Evolutionary conservation across 495 filamentous ascomycete genomes (phyloP).

Genomic region (Podospora comata): DNA sequence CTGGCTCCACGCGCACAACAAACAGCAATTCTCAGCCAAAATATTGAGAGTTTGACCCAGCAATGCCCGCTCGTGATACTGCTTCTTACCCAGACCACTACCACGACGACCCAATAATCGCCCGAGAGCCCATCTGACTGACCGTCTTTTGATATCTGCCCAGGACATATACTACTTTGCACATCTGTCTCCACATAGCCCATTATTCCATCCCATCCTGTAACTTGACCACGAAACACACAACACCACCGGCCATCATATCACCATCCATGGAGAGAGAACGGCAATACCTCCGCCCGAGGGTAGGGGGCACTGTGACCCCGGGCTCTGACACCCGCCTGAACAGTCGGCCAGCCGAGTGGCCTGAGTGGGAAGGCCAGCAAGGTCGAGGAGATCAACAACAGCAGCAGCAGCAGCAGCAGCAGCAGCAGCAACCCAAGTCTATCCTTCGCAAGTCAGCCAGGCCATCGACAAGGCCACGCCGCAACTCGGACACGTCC

Average conservation of each 20-base stretch:
- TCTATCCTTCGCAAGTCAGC: constrained; percentile 29
- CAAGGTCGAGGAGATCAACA: constrained; percentile 16
- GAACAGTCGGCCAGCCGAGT: constrained; percentile 22
- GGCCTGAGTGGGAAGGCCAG: constrained; percentile 25
- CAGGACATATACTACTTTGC: neutral
- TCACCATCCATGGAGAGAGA: constrained; percentile 26
- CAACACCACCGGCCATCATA: neutral
- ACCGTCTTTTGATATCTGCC: neutral
- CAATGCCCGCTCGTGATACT: constrained; percentile 30
- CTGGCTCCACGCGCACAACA: constrained; percentile 26
- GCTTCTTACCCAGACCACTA: constrained; percentile 20
- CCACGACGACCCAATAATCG: constrained; percentile 25
- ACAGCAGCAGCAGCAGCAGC: neutral
- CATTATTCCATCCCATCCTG: neutral
- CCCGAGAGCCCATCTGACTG: constrained; percentile 14
- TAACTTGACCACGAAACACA: constrained; percentile 8
- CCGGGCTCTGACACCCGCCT: constrained; percentile 24
- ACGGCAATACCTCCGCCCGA: constrained; percentile 29
- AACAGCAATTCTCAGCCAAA: constrained; percentile 26
- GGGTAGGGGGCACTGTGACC: constrained; percentile 24
- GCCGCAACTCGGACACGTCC: constrained; percentile 35
- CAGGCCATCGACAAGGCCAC: constrained; percentile 24
- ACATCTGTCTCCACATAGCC: neutral
- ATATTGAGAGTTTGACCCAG: constrained; percentile 25
- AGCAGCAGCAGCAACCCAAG: constrained; percentile 22